Evolutionary conservation across 805 yeast genomes (phyloP).

Genomic region (Candida argentea): DNA sequence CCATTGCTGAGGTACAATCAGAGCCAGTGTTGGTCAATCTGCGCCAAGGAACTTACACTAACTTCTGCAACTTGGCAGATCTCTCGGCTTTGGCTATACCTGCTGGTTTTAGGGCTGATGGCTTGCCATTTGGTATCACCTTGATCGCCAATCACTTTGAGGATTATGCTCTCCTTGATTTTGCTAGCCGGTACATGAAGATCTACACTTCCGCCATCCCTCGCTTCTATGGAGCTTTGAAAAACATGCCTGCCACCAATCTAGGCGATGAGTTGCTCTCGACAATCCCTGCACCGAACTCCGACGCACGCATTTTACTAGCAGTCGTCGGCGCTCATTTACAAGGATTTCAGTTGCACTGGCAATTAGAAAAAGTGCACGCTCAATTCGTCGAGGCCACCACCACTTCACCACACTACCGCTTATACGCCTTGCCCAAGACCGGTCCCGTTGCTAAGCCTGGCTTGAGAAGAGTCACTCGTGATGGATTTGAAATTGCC

Average conservation of each 20-base stretch:
- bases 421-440: slow-evolving; percentile 73
- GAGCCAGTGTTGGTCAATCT: slow-evolving; percentile 85
- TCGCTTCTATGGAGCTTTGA: slow-evolving; percentile 49
- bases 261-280: slow-evolving; percentile 37
- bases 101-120: slow-evolving; percentile 74
- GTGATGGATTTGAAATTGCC: slow-evolving; percentile 49
- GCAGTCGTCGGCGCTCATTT: slow-evolving; percentile 98
- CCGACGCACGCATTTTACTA: slow-evolving; percentile 42
- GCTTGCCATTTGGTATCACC: slow-evolving; percentile 86
- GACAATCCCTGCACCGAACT: slow-evolving; percentile 34
- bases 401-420: slow-evolving; percentile 61
- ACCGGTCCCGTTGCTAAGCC: slow-evolving; percentile 82
- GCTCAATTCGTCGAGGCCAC: slow-evolving; percentile 63
- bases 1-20: slow-evolving; percentile 55
- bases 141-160: slow-evolving; percentile 72
- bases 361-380: slow-evolving; percentile 83
- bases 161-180: slow-evolving; percentile 79
- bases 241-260: slow-evolving; percentile 23
- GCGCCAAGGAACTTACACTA: slow-evolving; percentile 95
- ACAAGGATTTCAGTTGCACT: slow-evolving; percentile 78
- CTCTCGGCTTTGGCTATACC: slow-evolving; percentile 88
- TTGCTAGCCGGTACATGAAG: slow-evolving; percentile 65
- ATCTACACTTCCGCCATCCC: slow-evolving; percentile 30
- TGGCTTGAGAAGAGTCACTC: slow-evolving; percentile 64
- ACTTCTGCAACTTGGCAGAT: slow-evolving; percentile 91